Evolutionary conservation across 805 yeast genomes (phyloP).

Genomic region (Priceomyces fermenticarens): DNA sequence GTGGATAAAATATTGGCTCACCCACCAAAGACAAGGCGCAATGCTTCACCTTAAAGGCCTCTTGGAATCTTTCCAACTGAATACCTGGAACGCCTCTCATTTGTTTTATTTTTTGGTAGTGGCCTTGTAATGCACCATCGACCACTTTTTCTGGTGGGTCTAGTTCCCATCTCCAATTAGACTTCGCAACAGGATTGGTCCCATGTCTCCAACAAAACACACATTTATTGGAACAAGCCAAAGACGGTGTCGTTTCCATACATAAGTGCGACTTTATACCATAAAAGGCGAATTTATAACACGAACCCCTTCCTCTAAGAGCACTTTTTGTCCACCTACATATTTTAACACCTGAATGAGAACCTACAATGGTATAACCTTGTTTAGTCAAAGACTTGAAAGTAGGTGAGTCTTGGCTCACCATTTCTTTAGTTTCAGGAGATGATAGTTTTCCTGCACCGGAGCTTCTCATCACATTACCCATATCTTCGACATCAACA

Average conservation of each 20-base stretch:
- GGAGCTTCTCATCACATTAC: constrained; percentile 48
- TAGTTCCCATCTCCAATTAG: constrained; percentile 91
- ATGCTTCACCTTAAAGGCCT: constrained; percentile 84
- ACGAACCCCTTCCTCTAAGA: constrained; percentile 88
- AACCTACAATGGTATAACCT: constrained; percentile 89
- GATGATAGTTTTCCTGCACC: constrained; percentile 14
- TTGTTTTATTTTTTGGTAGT: constrained; percentile 87
- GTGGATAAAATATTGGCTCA: constrained; percentile 91
- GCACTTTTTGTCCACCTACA: constrained; percentile 98
- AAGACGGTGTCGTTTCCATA: constrained; percentile 93
- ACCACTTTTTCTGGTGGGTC: constrained; percentile 83
- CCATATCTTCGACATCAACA: constrained; percentile 90
- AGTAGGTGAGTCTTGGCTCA: constrained; percentile 85
- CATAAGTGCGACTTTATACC: constrained; percentile 89
- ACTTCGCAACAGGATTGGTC: constrained; percentile 92
- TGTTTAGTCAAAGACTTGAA: constrained; percentile 85
- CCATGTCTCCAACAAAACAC: constrained; percentile 98
- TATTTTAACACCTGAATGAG: constrained; percentile 92
- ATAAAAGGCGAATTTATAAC: constrained; percentile 89
- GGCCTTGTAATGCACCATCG: constrained; percentile 84
- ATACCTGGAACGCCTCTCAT: constrained; percentile 96
- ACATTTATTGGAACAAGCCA: constrained; percentile 92
- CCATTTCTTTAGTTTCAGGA: constrained; percentile 67
- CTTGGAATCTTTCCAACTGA: constrained; percentile 82
- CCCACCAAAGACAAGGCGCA: constrained; percentile 93